Percentiles rank a stretch among this genome's conserved stretches.
phyloP scores from a whole-genome alignment of 1,284 basidiomycete species.

The Sanguinoderma infundibulare region DNA sequence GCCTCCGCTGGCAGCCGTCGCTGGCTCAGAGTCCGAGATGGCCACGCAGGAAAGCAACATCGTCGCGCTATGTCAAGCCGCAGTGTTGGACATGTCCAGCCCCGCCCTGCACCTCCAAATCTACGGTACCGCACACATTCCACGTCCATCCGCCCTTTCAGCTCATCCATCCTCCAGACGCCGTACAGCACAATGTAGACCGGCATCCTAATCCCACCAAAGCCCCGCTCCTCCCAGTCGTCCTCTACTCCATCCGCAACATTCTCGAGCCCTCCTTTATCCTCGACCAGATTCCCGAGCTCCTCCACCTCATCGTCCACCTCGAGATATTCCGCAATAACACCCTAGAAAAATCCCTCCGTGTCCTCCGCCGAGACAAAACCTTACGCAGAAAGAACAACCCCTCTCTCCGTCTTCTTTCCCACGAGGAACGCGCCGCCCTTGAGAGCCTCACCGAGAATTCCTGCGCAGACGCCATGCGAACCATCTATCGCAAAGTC shows the following conservation, averaged over 20 bases:
- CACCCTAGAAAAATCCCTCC: not conserved
- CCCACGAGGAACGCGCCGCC: not conserved
- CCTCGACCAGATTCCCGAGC: slow-evolving; percentile 13
- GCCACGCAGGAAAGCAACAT: not conserved
- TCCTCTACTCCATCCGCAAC: slow-evolving; percentile 22
- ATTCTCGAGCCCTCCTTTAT: slow-evolving; percentile 21
- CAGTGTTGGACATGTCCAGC: slow-evolving; percentile 5
- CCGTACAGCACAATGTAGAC: not conserved
- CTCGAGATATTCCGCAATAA: slow-evolving; percentile 17
- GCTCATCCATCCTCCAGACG: not conserved
- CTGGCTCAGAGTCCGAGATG: not conserved
- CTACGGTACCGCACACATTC: slow-evolving; percentile 8
- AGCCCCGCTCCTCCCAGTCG: slow-evolving; percentile 19
- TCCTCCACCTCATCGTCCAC: slow-evolving; percentile 21
- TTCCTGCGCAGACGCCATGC: slow-evolving; percentile 2
- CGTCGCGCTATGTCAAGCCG: not conserved
- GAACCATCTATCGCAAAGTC: slow-evolving; percentile 19
- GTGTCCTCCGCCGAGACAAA: slow-evolving; percentile 2
- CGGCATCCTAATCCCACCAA: not conserved
- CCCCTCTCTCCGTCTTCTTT: not conserved
- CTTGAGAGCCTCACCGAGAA: slow-evolving; percentile 2
- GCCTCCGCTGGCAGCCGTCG: not conserved
- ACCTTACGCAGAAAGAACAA: not conserved
- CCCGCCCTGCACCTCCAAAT: slow-evolving; percentile 1
- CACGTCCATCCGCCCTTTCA: not conserved